Conservation (phyloP, 1,284 basidiomycete genomes). For the Puccinia coronata region DNA sequence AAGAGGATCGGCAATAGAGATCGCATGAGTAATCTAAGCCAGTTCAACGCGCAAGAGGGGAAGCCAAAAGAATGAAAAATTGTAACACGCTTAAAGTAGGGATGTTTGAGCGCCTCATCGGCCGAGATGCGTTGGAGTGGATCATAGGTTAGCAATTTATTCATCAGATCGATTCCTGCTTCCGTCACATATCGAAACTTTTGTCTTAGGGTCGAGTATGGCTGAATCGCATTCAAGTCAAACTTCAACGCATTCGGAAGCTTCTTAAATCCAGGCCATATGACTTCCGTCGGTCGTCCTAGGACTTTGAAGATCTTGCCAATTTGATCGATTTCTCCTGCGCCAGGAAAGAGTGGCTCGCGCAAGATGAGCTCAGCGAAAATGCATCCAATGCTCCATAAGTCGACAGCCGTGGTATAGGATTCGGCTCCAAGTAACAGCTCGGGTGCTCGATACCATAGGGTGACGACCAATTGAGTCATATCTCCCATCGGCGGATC, state of each 20-base stretch:
- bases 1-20: constrained; percentile 14
- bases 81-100: constrained; percentile 74
- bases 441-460: constrained; percentile 98
- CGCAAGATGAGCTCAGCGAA: constrained; percentile 86
- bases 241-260: constrained; percentile 73
- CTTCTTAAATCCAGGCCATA: constrained; percentile 85
- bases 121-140: constrained; percentile 91
- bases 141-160: constrained; percentile 86
- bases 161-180: constrained; percentile 30
- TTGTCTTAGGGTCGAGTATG: background rate
- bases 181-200: too few species aligned
- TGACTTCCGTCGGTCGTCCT: constrained; percentile 89
- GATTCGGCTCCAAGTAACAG: constrained; percentile 92
- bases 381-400: constrained; percentile 97
- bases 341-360: constrained; percentile 90
- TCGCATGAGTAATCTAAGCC: constrained; percentile 34
- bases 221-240: constrained; percentile 72
- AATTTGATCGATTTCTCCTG: constrained; percentile 99
- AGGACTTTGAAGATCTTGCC: constrained; percentile 97
- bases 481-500: constrained; percentile 93
- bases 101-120: constrained; percentile 78
- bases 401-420: constrained; percentile 92
- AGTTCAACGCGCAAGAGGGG: background rate
- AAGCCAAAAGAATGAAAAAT: constrained; percentile 16
- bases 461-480: constrained; percentile 88